phyloP scores from a whole-genome alignment of 2,329 filamentous ascomycete genomes.

The Phialemoniopsis sp. region DNA sequence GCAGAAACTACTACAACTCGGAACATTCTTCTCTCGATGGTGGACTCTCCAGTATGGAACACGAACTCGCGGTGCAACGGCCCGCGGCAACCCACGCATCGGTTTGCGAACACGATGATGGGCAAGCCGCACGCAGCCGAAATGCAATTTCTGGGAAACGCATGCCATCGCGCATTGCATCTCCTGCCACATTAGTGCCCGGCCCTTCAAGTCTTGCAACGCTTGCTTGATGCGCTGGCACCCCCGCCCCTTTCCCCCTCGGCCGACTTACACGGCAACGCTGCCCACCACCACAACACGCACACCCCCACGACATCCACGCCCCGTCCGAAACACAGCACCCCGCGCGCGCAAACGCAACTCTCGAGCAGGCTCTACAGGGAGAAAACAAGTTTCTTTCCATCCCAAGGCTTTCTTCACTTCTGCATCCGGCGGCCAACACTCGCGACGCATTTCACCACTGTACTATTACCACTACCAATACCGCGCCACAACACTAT shows the following conservation, averaged over 20 bases:
- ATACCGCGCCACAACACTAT: slow-evolving; percentile 9
- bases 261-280: slow-evolving; percentile 1
- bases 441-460: slow-evolving; percentile 7
- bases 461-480: slow-evolving; percentile 12
- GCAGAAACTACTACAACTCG: slow-evolving; percentile 8
- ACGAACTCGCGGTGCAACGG: too few relatives aligned
- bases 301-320: not conserved
- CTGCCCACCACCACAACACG: not conserved
- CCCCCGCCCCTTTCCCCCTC: not conserved
- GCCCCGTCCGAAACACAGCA: not conserved
- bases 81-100: too few relatives aligned
- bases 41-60: not conserved
- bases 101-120: too few relatives aligned
- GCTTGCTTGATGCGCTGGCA: too few relatives aligned
- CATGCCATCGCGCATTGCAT: not conserved
- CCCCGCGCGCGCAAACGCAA: too few relatives aligned
- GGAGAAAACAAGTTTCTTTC: slow-evolving; percentile 10
- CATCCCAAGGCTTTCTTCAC: slow-evolving; percentile 4
- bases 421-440: slow-evolving; percentile 5
- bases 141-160: not conserved
- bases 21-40: too few relatives aligned
- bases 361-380: slow-evolving; percentile 7
- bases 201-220: too few relatives aligned
- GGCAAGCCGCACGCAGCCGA: too few relatives aligned
- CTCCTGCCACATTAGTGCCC: not conserved